Percentiles rank a stretch among this genome's conserved stretches.
phyloP scores from a whole-genome alignment of 495 filamentous ascomycete species.

The Penicillium macrosclerotiorum region DNA sequence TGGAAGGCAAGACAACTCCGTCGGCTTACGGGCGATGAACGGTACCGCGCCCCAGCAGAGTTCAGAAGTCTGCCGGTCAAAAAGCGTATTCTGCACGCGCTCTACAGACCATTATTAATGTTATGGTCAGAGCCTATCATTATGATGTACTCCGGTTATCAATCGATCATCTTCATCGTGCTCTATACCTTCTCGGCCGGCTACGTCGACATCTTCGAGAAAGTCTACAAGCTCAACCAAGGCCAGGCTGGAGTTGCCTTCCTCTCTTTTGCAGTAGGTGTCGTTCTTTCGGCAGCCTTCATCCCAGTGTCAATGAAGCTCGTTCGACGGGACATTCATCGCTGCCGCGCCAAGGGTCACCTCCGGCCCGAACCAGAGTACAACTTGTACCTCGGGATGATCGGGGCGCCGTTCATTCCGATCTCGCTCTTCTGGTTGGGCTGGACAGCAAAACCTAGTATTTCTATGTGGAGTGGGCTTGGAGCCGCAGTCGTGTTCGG shows the following conservation, averaged over 20 bases:
- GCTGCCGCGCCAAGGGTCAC: constrained; percentile 3
- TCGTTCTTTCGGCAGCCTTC: constrained; percentile 40
- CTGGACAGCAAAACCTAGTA: constrained; percentile 44
- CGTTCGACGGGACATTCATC: constrained; percentile 11
- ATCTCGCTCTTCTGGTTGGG: constrained; percentile 59
- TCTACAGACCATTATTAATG: constrained; percentile 40
- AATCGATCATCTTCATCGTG: constrained; percentile 57
- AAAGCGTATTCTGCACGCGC: constrained; percentile 28
- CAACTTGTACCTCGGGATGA: constrained; percentile 54
- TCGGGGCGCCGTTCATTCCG: constrained; percentile 50
- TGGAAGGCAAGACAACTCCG: constrained; percentile 50
- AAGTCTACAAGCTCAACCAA: constrained; percentile 45
- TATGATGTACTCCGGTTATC: constrained; percentile 46
- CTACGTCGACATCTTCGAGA: constrained; percentile 56
- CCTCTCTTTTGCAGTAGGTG: constrained; percentile 52
- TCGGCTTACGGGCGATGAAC: constrained; percentile 35
- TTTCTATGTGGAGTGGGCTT: constrained; percentile 50
- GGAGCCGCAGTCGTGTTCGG: constrained; percentile 44
- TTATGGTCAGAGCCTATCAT: constrained; percentile 41
- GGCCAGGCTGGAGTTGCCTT: constrained; percentile 54
- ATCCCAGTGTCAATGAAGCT: constrained; percentile 42
- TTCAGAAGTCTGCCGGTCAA: constrained; percentile 28
- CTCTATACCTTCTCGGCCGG: constrained; percentile 60
- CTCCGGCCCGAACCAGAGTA: constrained; percentile 52
- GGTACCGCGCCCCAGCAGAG: constrained; percentile 32